These are phyloP conservation scores for Diplocarpon rosae DNA, from an alignment of 2,329 filamentous ascomycete genomes.

Conservation along the genomic window DNA sequence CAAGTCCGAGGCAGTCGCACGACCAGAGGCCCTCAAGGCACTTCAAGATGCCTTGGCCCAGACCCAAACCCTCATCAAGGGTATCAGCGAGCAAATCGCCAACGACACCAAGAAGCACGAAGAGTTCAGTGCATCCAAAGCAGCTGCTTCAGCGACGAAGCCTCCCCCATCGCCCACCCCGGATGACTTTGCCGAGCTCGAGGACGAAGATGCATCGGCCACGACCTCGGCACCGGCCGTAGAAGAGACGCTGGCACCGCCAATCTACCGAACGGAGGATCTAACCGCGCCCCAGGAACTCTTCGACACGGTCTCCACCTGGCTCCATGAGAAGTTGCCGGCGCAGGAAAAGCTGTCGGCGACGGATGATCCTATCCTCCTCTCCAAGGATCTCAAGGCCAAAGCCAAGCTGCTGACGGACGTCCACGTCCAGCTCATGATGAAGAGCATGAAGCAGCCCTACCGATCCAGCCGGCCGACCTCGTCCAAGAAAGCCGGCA, in stretches of 20 bases:
- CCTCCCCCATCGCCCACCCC: conserved; percentile 32
- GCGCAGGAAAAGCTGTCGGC: conserved; percentile 59
- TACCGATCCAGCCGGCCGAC: conserved; percentile 21
- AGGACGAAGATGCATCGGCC: conserved; percentile 49
- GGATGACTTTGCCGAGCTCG: conserved; percentile 59
- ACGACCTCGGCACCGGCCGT: conserved; percentile 29
- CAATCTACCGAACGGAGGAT: conserved; percentile 64
- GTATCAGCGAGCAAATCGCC: conserved; percentile 63
- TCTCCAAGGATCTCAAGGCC: conserved; percentile 58
- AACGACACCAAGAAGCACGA: conserved; percentile 51
- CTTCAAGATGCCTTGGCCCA: conserved; percentile 62
- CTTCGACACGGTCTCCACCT: conserved; percentile 52
- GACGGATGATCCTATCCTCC: conserved; percentile 65
- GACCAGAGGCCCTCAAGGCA: conserved; percentile 57
- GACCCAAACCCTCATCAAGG: conserved; percentile 57
- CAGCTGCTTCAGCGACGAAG: conserved; percentile 30
- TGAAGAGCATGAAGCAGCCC: conserved; percentile 52
- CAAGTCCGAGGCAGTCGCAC: conserved; percentile 57
- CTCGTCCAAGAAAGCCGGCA: conserved; percentile 31
- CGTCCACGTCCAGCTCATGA: conserved; percentile 56
- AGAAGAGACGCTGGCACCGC: conserved; percentile 44
- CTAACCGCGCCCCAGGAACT: conserved; percentile 52
- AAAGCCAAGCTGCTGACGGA: conserved; percentile 64
- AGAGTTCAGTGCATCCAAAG: conserved; percentile 37
- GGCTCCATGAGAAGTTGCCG: conserved; percentile 63